Percentiles rank a stretch among this genome's conserved stretches.
Evolutionary conservation across 1,139 yeast species (phyloP).

Genomic region (Sugiyamaella paludigena): DNA sequence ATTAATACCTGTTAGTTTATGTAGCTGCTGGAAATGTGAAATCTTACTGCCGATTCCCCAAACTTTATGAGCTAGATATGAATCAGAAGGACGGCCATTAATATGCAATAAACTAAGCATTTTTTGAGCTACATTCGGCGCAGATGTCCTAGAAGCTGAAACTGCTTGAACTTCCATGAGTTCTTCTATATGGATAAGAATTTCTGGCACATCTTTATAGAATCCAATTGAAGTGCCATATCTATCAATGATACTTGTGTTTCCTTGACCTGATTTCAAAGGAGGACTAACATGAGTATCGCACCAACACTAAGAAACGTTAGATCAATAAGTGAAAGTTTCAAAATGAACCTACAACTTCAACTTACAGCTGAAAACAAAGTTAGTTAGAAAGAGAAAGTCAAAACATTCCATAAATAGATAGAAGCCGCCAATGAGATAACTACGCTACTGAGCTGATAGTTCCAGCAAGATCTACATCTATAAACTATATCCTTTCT

Average conservation of each 20-base stretch:
- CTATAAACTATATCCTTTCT: no score
- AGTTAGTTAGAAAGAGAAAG: conserved; percentile 12
- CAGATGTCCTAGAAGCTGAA: conserved; percentile 66
- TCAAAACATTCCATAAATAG: neutral
- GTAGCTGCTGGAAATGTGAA: conserved; percentile 51
- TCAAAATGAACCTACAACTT: neutral
- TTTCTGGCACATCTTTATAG: conserved; percentile 59
- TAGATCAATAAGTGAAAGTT: neutral
- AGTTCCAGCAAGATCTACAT: no score
- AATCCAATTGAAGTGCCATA: conserved; percentile 51
- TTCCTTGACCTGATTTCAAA: conserved; percentile 33
- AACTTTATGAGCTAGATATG: conserved; percentile 52
- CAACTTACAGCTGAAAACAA: conserved; percentile 21
- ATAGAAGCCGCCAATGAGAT: no score
- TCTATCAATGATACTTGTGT: conserved; percentile 43
- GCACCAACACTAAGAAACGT: conserved; percentile 46
- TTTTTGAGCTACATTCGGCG: conserved; percentile 60
- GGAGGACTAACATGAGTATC: conserved; percentile 70
- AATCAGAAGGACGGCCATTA: conserved; percentile 47
- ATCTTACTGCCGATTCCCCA: conserved; percentile 70
- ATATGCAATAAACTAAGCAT: conserved; percentile 51
- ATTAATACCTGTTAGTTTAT: conserved; percentile 48
- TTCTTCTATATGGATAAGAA: conserved; percentile 37
- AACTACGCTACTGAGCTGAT: no score
- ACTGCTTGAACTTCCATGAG: conserved; percentile 45